Base-by-base conservation (phyloP, 2,329 filamentous ascomycete species). In the Knufia fluminis region DNA sequence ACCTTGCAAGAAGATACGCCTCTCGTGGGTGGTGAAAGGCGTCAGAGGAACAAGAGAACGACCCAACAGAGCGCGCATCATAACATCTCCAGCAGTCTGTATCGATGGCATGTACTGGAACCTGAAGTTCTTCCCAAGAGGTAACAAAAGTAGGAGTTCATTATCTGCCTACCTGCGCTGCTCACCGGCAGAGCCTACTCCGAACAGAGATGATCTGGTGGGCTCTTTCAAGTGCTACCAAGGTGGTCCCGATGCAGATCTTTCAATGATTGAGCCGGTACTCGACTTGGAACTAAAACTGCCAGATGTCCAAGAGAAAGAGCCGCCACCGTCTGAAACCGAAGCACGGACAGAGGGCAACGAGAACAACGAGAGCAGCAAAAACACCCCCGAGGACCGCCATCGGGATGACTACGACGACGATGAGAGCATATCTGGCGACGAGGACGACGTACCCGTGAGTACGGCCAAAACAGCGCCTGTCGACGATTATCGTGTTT, bases 61-160 rank as follows among this genome's bases (percentile, higher is more conserved):
- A 2, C 79, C 78, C 2, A 82, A 82, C 58, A 71, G 71, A 36
- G 72, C 75, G 32, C 69, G 73, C 35, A 67, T 82, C 54, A 78
- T 82, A 72, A 74, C 73, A 24, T 82, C 79, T 4, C 75, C 72
- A 0, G 60, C 71, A 4, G 74, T 78, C 9, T 71, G 65, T 22
- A 68, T 82, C 50, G 79, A 77, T 17, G 78, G 76, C 17, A 74
- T 77, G 53, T 78, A 80, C 60, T 83, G 79, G 79, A 78, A 75
- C 49, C 77, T 83, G 66, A 82, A 82, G 61, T 78, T 82, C 60
- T 82, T 78, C 56, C 79, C 79, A 2, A 72, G 72, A 39, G 79
- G 79, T 17, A 80, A 82, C 58, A 73, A 76, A 54, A 40, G 35
- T 23, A 73, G 75, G 2, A 71, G 74, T 33, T 76, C 76, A 26